A percentile compares a stretch with the other conserved stretches of the same genome.
phyloP scores from a whole-genome alignment of 179 eudicot genomes.

The Pouteria campechiana region DNA sequence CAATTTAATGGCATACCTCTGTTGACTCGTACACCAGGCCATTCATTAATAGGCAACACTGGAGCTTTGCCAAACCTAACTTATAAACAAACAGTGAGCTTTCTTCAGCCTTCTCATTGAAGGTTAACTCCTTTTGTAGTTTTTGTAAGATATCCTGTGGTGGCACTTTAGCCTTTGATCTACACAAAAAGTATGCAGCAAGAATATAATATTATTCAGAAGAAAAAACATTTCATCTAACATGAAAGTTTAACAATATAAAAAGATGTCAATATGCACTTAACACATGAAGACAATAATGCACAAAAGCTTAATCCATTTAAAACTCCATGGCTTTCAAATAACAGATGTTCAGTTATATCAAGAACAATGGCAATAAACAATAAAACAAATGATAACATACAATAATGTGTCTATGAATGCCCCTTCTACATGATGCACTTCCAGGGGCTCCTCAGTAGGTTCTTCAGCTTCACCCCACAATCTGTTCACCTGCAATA shows the following conservation, averaged over 20 bases:
- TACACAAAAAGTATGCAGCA: slow-evolving; percentile 23
- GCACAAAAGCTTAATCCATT: too few species aligned
- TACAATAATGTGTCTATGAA: slow-evolving; percentile 83
- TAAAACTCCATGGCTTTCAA: too few species aligned
- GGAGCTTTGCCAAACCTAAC: slow-evolving; percentile 65
- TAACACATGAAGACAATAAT: too few species aligned
- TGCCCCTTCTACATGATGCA: slow-evolving; percentile 84
- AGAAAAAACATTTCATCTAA: too few species aligned
- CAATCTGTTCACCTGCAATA: slow-evolving; percentile 29
- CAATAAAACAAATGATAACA: slow-evolving; percentile 10
- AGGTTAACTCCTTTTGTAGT: slow-evolving; percentile 56
- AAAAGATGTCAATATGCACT: too few species aligned
- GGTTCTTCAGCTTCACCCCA: slow-evolving; percentile 45
- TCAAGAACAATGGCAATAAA: neutral
- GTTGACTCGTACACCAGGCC: slow-evolving; percentile 73
- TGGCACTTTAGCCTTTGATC: slow-evolving; percentile 67
- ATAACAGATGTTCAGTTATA: neutral
- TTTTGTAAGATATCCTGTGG: slow-evolving; percentile 77
- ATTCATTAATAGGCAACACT: slow-evolving; percentile 74
- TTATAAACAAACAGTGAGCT: slow-evolving; percentile 75
- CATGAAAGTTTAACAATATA: too few species aligned
- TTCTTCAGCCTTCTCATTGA: slow-evolving; percentile 49
- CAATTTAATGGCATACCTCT: slow-evolving; percentile 43
- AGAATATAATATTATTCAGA: too few species aligned
- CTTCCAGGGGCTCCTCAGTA: slow-evolving; percentile 56